Conservation (phyloP, 495 filamentous ascomycete genomes). For the Terfezia claveryi region DNA sequence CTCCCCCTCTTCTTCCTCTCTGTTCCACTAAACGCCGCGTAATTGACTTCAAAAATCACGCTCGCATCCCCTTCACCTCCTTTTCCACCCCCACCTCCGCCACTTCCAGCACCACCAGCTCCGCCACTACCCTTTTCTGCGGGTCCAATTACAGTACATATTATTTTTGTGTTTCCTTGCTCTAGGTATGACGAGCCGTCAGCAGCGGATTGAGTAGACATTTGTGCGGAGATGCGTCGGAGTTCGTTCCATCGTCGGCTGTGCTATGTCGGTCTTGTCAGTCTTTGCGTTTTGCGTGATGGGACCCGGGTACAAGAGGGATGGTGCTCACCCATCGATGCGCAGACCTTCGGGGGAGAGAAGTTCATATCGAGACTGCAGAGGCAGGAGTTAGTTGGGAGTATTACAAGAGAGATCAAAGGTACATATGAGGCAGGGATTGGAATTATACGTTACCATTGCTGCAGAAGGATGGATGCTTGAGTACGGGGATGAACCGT, state of each 20-base stretch:
- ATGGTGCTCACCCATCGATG: slow-evolving; percentile 8
- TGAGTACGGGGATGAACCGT: too few relatives aligned
- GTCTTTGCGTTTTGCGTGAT: not conserved
- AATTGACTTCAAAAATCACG: slow-evolving; percentile 49
- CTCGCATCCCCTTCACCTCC: slow-evolving; percentile 24
- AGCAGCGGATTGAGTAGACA: slow-evolving; percentile 72
- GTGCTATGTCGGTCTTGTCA: slow-evolving; percentile 19
- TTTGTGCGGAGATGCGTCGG: slow-evolving; percentile 66
- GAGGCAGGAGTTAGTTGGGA: too few relatives aligned
- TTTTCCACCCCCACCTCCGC: slow-evolving; percentile 25
- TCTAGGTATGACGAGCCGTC: slow-evolving; percentile 80
- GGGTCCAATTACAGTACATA: slow-evolving; percentile 77
- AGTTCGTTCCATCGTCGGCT: slow-evolving; percentile 97
- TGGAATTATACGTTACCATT: too few relatives aligned
- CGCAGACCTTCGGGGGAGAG: slow-evolving; percentile 20
- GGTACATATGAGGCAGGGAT: too few relatives aligned
- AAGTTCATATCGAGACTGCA: slow-evolving; percentile 17
- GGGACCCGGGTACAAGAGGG: not conserved
- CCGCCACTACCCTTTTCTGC: slow-evolving; percentile 28
- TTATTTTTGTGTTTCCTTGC: slow-evolving; percentile 90
- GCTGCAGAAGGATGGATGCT: too few relatives aligned
- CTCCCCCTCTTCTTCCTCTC: slow-evolving; percentile 56
- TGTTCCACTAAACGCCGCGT: slow-evolving; percentile 71
- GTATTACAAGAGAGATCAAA: too few relatives aligned
- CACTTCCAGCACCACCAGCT: slow-evolving; percentile 16